phyloP scores from a whole-genome alignment of 2,329 filamentous ascomycete species.

The Colletotrichum magnum region DNA sequence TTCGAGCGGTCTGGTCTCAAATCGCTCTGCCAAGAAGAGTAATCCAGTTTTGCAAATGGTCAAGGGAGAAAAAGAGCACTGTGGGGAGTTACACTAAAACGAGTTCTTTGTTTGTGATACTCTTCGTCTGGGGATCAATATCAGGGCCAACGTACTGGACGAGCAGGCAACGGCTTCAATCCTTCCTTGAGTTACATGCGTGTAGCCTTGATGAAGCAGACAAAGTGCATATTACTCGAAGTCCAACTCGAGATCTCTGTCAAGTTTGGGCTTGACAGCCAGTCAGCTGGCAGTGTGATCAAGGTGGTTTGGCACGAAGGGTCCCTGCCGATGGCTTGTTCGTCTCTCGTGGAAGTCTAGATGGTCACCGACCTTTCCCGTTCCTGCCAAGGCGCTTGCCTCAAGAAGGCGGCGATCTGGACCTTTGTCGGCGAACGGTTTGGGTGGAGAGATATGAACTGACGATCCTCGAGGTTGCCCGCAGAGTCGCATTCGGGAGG shows the following conservation, averaged over 20 bases:
- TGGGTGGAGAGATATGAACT: slow-evolving; percentile 1
- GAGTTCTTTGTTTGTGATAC: slow-evolving; percentile 25
- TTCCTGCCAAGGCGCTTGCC: slow-evolving; percentile 31
- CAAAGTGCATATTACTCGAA: neutral
- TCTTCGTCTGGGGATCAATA: neutral
- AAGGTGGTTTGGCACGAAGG: neutral
- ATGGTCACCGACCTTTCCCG: neutral
- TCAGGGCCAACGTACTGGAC: neutral
- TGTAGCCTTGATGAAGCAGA: neutral
- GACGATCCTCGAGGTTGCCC: neutral
- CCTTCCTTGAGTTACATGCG: neutral
- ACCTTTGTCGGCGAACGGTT: slow-evolving; percentile 14
- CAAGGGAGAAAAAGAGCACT: slow-evolving; percentile 6
- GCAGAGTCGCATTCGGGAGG: slow-evolving; percentile 12
- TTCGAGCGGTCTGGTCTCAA: slow-evolving; percentile 20
- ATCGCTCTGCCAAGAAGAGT: slow-evolving; percentile 10
- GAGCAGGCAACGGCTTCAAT: slow-evolving; percentile 14
- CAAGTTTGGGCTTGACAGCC: neutral
- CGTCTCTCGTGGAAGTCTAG: neutral
- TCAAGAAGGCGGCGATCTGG: slow-evolving; percentile 22
- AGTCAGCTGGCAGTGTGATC: neutral
- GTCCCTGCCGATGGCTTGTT: neutral
- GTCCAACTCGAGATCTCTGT: neutral
- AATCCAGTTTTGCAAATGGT: neutral
- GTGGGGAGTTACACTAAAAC: slow-evolving; percentile 18